These are phyloP conservation scores for Trichoderma sp. DNA, from an alignment of 2,329 filamentous ascomycete species.

Conservation along the genomic window DNA sequence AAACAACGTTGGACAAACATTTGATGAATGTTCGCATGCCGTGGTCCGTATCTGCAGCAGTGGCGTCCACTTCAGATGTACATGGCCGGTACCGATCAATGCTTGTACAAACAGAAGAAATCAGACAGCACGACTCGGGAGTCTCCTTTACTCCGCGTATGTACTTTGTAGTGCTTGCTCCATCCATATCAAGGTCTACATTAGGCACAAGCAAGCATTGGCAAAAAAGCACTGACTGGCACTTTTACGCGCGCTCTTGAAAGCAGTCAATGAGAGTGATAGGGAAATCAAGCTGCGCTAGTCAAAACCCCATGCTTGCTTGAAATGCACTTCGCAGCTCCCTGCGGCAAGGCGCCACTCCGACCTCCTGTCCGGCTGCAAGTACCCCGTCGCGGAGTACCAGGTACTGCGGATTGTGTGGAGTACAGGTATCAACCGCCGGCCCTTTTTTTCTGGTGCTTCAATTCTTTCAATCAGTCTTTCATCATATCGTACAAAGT, in stretches of 20 bases:
- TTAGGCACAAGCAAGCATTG: neutral
- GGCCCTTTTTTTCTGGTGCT: neutral
- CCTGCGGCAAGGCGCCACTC: constrained; percentile 6
- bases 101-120: neutral
- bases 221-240: neutral
- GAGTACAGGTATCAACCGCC: neutral
- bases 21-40: neutral
- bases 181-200: neutral
- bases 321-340: constrained; percentile 2
- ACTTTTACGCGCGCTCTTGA: neutral
- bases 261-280: neutral
- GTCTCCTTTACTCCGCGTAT: neutral
- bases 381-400: neutral
- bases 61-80: neutral
- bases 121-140: neutral
- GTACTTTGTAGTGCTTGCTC: neutral
- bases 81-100: neutral
- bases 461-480: neutral
- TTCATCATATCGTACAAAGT: neutral
- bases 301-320: constrained; percentile 9
- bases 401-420: neutral
- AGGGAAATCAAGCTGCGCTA: neutral
- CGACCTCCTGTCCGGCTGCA: neutral
- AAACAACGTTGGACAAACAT: neutral
- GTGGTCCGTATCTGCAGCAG: neutral